Percentiles rank a stretch among this genome's conserved stretches.
phyloP scores from a whole-genome alignment of 2,329 filamentous ascomycete species.

The Dichotomopilus funicola region DNA sequence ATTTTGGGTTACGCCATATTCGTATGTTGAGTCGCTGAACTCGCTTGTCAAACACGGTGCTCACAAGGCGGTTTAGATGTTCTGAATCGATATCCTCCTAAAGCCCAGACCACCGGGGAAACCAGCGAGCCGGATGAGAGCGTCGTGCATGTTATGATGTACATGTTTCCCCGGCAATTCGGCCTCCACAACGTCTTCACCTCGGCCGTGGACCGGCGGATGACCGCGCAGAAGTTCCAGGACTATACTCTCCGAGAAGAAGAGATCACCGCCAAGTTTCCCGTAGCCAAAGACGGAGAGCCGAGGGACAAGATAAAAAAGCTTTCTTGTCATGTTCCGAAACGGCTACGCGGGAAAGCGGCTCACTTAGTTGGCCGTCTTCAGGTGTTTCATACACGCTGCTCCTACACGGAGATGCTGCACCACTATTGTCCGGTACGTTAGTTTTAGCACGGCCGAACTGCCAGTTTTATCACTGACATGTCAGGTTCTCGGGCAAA shows the following conservation, averaged over 20 bases:
- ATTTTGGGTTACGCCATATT: constrained; percentile 71
- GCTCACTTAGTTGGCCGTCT: constrained; percentile 58
- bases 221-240: constrained; percentile 68
- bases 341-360: constrained; percentile 58
- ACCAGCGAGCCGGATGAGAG: constrained; percentile 36
- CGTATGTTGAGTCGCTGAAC: constrained; percentile 50
- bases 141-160: constrained; percentile 72
- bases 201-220: constrained; percentile 53
- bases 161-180: constrained; percentile 90
- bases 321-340: constrained; percentile 44
- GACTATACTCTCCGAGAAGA: constrained; percentile 82
- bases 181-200: constrained; percentile 89
- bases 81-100: constrained; percentile 60
- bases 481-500: constrained; percentile 3
- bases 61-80: constrained; percentile 52
- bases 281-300: constrained; percentile 21
- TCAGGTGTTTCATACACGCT: constrained; percentile 64
- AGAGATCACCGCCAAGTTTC: constrained; percentile 54
- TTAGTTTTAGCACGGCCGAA: constrained; percentile 2
- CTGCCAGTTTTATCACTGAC: not conserved
- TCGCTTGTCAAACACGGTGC: not conserved
- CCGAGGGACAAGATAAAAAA: constrained; percentile 1
- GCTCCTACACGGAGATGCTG: constrained; percentile 73
- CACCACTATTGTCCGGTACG: constrained; percentile 70
- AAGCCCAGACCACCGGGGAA: constrained; percentile 10